Conservation (phyloP, 805 yeast genomes). For the Nakazawaea populi region DNA sequence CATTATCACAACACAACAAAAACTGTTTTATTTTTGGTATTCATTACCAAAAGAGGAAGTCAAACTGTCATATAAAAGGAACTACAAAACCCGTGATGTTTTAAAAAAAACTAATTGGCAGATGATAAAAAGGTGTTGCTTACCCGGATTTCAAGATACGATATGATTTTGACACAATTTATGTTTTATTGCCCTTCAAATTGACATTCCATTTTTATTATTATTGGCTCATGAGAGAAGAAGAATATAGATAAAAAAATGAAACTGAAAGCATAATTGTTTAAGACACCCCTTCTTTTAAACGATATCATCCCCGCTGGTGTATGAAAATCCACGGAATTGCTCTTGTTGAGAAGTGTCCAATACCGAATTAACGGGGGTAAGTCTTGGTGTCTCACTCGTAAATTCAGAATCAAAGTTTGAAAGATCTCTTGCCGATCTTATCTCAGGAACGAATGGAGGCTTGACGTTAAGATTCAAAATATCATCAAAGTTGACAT, state of each 20-base stretch:
- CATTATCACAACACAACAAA: neutral
- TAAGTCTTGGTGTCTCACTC: slow-evolving; percentile 86
- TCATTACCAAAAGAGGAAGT: no score
- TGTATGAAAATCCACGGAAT: slow-evolving; percentile 94
- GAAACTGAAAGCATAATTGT: neutral
- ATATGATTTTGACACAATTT: no score
- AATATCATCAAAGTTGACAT: slow-evolving; percentile 86
- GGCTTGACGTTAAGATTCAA: slow-evolving; percentile 67
- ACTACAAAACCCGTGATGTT: no score
- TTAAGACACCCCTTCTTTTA: no score
- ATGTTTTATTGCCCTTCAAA: no score
- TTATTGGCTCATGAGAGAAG: no score
- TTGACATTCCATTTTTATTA: no score
- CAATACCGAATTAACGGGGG: slow-evolving; percentile 87
- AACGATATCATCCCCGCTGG: slow-evolving; percentile 44
- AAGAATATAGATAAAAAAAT: neutral
- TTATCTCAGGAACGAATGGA: slow-evolving; percentile 85
- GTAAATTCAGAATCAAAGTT: slow-evolving; percentile 95
- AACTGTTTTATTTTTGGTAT: no score
- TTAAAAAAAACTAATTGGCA: neutral
- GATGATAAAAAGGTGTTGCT: neutral
- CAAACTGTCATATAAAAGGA: no score
- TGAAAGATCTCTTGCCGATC: slow-evolving; percentile 83
- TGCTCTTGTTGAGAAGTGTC: slow-evolving; percentile 90
- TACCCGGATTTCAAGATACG: neutral